Percentiles rank a stretch among this genome's conserved stretches.
phyloP scores from a whole-genome alignment of 257 asterid species.

The Solanum sejunctum region DNA sequence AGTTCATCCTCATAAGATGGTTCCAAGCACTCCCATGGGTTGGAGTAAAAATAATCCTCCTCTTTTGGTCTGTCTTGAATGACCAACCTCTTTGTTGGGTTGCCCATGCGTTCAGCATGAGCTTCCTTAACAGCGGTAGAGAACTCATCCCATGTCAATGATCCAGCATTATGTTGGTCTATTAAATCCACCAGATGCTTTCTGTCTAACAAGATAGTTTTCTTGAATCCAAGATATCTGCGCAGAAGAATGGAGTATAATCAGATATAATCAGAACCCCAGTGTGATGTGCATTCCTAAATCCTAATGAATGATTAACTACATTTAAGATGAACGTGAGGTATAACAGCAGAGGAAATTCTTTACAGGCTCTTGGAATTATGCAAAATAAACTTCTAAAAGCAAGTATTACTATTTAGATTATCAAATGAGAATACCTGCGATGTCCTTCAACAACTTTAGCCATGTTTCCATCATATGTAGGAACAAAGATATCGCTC shows the following conservation, averaged over 20 bases:
- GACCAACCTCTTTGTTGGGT: constrained; percentile 19
- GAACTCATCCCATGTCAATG: constrained; percentile 46
- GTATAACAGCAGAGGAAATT: not conserved
- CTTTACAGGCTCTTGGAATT: not conserved
- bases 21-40: constrained; percentile 58
- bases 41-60: constrained; percentile 61
- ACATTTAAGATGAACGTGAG: not conserved
- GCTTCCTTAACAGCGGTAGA: constrained; percentile 34
- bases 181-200: constrained; percentile 34
- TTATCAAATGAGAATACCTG: constrained; percentile 8
- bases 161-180: constrained; percentile 23
- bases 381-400: not conserved
- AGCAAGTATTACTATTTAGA: not conserved
- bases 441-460: constrained; percentile 36
- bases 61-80: constrained; percentile 46
- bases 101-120: constrained; percentile 40
- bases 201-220: constrained; percentile 42
- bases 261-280: not conserved
- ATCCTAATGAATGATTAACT: not conserved
- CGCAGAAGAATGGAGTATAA: not conserved
- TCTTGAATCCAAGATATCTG: constrained; percentile 51
- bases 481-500: constrained; percentile 26
- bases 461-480: constrained; percentile 35
- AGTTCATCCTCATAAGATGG: constrained; percentile 3
- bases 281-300: not conserved